Evolutionary conservation across 192 early-diverging fungal genomes (phyloP), one percentile per base, ranked within the genome.

Genomic region (Podila clonocystis): DNA sequence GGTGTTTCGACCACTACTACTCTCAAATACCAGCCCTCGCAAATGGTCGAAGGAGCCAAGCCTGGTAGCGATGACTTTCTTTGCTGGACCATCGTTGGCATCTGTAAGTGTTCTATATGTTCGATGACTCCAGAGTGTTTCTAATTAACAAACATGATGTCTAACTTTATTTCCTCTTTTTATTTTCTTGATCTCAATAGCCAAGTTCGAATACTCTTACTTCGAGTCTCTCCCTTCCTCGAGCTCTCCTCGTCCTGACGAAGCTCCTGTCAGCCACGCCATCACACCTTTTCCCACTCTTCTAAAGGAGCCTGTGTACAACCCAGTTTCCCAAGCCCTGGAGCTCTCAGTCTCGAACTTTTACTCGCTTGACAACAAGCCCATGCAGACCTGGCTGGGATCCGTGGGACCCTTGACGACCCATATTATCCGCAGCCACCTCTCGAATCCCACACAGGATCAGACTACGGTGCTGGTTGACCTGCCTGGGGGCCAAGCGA

Each of bases 41-140:
- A 73, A 20, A 76, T 82, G 69, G 50, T 67, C 22, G 65, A 64
- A 9, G 74, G 73, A 6, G 68, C 71, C 61, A 41, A 75, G 70
- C 63, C 74, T 38, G 67, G 65, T 67, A 29, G 76, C 71, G 93
- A 94, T 75, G 94, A 95, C 68, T 92, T 90, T 72, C 83, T 95
- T 58, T 95, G 94, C 85, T 95, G 94, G 94, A 95, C 94, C 4
- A 93, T 95, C 61, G 94, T 95, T 62, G 91, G 92, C 48, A 92
- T 95, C 72, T 86, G 90, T 61, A 88, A 85, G 65, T 91, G 83
- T 72, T 77, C 75, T 19, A 75, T 83, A 57, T 78, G 71, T 0
- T 75, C 72, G 62, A 52, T 24, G 11, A 48, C 20, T 74, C 5
- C 50, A 22, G 9, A 48, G 11, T 5, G 58, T 4, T 6, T 19